A percentile compares a stretch with the other conserved stretches of the same genome.
These are phyloP conservation scores for Kalaharituber pfeilii DNA, from an alignment of 2,329 filamentous ascomycete genomes.

Conservation along the genomic window DNA sequence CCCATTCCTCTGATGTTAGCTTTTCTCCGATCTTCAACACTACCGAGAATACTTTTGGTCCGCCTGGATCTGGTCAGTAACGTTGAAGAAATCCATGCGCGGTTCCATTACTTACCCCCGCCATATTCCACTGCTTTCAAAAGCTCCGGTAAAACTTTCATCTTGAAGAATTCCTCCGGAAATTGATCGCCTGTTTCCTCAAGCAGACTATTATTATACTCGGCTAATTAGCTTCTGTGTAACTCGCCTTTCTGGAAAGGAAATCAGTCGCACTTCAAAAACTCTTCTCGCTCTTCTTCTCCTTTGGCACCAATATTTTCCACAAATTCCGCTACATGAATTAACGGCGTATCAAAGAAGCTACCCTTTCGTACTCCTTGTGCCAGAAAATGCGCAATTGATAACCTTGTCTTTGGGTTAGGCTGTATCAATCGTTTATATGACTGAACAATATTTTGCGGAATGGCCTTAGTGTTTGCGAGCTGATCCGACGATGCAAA, in stretches of 20 bases:
- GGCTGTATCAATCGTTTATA: slow-evolving; percentile 80
- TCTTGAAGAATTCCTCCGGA: slow-evolving; percentile 93
- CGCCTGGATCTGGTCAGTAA: slow-evolving; percentile 30
- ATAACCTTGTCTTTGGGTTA: slow-evolving; percentile 77
- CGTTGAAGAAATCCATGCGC: background rate
- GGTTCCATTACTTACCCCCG: slow-evolving; percentile 36
- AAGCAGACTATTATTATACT: slow-evolving; percentile 29
- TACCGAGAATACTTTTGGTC: slow-evolving; percentile 71
- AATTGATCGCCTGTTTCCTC: slow-evolving; percentile 83
- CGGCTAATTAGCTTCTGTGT: too few species aligned
- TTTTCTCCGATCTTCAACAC: slow-evolving; percentile 85
- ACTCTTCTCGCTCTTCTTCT: slow-evolving; percentile 65
- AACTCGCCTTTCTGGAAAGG: slow-evolving; percentile 35
- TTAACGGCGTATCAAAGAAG: slow-evolving; percentile 85
- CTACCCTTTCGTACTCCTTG: slow-evolving; percentile 65
- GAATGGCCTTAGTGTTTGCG: slow-evolving; percentile 69
- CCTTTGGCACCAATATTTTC: slow-evolving; percentile 83
- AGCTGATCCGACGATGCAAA: slow-evolving; percentile 63
- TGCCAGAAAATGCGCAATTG: slow-evolving; percentile 70
- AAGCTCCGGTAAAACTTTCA: slow-evolving; percentile 86
- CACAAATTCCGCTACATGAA: slow-evolving; percentile 80
- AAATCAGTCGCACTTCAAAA: slow-evolving; percentile 42
- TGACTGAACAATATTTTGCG: slow-evolving; percentile 70
- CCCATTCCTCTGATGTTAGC: slow-evolving; percentile 77
- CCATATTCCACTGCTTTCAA: slow-evolving; percentile 99